Evolutionary conservation across 176 grass and related monocot genomes (phyloP).

Genomic region (Zoysia pacifica): DNA sequence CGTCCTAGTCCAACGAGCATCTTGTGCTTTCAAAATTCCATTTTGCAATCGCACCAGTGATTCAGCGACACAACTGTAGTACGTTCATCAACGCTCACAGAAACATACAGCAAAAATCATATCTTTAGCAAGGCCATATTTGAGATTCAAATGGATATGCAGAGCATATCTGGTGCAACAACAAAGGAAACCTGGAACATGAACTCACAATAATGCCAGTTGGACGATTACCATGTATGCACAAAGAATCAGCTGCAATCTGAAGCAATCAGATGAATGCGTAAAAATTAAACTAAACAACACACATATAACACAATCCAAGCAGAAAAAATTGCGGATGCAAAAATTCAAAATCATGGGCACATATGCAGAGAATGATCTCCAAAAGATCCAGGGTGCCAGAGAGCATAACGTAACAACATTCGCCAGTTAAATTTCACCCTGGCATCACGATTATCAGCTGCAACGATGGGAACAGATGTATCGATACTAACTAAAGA

Average conservation of each 20-base stretch:
- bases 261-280: not conserved
- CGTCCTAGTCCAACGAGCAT: not conserved
- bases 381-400: not conserved
- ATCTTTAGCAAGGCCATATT: not conserved
- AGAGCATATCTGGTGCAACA: not conserved
- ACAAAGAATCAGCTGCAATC: not conserved
- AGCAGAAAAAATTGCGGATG: not conserved
- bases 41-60: not conserved
- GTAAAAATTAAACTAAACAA: not conserved
- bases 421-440: slow-evolving; percentile 33
- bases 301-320: not conserved
- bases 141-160: not conserved
- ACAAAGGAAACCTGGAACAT: not conserved
- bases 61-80: not conserved
- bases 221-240: not conserved
- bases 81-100: not conserved
- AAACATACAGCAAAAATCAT: not conserved
- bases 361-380: slow-evolving; percentile 4
- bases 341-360: not conserved
- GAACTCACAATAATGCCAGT: not conserved
- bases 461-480: slow-evolving; percentile 15
- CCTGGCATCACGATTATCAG: slow-evolving; percentile 36
- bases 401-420: not conserved
- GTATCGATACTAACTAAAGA: slow-evolving; percentile 50
- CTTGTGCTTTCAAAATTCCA: not conserved